Base-by-base conservation (phyloP, 306 rosid species). In the Astragalus glycyphyllos region DNA sequence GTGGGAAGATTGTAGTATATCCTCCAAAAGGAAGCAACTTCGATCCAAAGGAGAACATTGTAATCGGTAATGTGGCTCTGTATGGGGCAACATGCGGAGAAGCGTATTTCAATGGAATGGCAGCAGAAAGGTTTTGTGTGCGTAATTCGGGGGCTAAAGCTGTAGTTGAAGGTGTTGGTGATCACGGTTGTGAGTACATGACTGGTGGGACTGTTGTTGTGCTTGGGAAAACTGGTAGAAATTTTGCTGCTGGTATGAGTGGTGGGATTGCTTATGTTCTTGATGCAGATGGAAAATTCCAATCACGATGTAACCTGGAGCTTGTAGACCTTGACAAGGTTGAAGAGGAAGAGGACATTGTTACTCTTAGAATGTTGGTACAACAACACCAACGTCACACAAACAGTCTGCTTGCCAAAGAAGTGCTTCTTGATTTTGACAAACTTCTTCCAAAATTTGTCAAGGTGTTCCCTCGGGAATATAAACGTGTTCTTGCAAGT, bases 201-300 rank as follows among this genome's bases (percentile, higher is more conserved):
- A 95, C 99, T 17, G 99, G 99, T 42, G 99, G 99, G 46, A 91
- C 87, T 13, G 97, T 95, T 49, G 92, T 95, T 20, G 91, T 95
- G 62, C 96, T 95, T 71, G 99, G 99, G 41, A 82, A 85, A 80
- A 95, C 99, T 37, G 99, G 99, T 17, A 84, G 99, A 75, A 95
- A 95, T 75, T 95, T 95, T 72, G 99, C 99, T 12, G 99, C 99
- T 7, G 99, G 99, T 50, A 95, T 95, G 99, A 95, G 99, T 74
- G 99, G 99, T 64, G 99, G 99, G 81, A 44, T 89, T 47, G 97
- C 99, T 73, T 95, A 84, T 69, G 88, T 95, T 77, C 89, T 91
- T 73, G 96, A 95, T 58, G 17, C 78, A 38, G 96, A 89, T 69
- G 90, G 89, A 29, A 79, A 84, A 54, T 95, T 95, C 80, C 72